A percentile compares a stretch with the other conserved stretches of the same genome.
These are phyloP conservation scores for Xanthoconium purpureum DNA, from an alignment of 768 basidiomycete genomes.

Conservation along the genomic window DNA sequence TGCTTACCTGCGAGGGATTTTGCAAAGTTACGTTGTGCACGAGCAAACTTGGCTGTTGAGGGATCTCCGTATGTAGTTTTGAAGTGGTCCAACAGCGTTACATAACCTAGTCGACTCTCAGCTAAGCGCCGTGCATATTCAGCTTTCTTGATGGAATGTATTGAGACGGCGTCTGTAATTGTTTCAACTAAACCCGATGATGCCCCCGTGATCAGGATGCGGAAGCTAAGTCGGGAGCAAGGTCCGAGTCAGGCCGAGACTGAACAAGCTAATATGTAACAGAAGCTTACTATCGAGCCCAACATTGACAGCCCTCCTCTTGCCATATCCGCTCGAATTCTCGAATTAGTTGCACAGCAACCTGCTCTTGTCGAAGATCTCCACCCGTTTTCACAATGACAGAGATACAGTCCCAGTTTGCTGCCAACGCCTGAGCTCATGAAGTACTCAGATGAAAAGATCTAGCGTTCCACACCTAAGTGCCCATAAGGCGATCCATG, in stretches of 20 bases:
- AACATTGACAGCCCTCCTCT: constrained; percentile 89
- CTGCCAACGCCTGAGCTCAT: constrained; percentile 34
- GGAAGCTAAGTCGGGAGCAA: constrained; percentile 61
- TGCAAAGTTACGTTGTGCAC: constrained; percentile 92
- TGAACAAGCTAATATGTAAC: neutral
- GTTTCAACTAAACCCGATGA: constrained; percentile 95
- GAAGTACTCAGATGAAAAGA: neutral
- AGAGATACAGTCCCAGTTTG: constrained; percentile 86
- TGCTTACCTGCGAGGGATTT: constrained; percentile 78
- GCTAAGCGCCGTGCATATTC: constrained; percentile 90
- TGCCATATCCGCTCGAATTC: constrained; percentile 94
- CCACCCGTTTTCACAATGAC: constrained; percentile 99
- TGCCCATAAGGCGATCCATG: constrained; percentile 95
- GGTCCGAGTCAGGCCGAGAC: neutral
- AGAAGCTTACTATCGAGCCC: constrained; percentile 80
- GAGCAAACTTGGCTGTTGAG: constrained; percentile 78
- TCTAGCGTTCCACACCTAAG: constrained; percentile 51
- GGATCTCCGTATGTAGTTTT: constrained; percentile 86
- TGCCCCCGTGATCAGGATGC: constrained; percentile 91
- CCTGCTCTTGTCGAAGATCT: constrained; percentile 94
- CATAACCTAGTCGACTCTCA: constrained; percentile 78
- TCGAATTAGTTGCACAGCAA: constrained; percentile 91
- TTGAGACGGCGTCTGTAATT: constrained; percentile 96
- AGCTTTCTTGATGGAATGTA: constrained; percentile 99
- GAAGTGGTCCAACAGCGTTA: constrained; percentile 91